Percentiles rank a stretch among this genome's conserved stretches.
phyloP scores from a whole-genome alignment of 306 rosid species.

The Cajanus cajan region DNA sequence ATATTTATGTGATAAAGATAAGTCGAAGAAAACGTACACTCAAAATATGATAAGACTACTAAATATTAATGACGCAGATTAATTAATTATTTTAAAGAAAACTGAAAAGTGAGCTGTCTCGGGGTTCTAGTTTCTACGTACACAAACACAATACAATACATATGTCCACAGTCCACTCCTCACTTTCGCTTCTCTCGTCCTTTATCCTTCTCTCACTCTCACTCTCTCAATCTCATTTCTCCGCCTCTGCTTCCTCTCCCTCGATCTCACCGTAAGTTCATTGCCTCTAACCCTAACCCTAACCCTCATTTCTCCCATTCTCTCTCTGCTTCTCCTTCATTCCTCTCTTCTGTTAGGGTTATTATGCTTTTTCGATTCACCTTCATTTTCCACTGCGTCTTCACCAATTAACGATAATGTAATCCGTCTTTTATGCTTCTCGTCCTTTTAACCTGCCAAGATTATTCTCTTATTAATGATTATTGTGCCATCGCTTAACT shows the following conservation, averaged over 20 bases:
- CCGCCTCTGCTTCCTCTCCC: conserved; percentile 10
- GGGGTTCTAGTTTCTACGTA: no score
- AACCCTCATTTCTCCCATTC: neutral
- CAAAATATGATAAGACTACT: no score
- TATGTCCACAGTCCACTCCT: neutral
- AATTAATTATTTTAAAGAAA: no score
- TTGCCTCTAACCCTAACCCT: conserved; percentile 17
- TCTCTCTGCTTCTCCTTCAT: neutral
- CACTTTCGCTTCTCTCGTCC: conserved; percentile 21
- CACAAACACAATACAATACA: neutral
- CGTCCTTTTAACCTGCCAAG: neutral
- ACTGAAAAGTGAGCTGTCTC: no score
- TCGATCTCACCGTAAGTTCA: conserved; percentile 29
- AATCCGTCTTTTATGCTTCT: neutral
- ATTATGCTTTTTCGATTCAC: neutral
- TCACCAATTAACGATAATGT: neutral
- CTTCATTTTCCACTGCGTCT: conserved; percentile 4
- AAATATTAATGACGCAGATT: no score
- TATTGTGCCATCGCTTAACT: neutral
- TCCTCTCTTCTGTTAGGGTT: conserved; percentile 29
- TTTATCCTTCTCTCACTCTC: conserved; percentile 21
- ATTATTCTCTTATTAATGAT: neutral
- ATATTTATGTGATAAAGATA: no score
- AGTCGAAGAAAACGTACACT: no score
- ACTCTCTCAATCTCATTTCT: conserved; percentile 18